Evolutionary conservation across 192 early-diverging fungal genomes (phyloP), one percentile per base, ranked within the genome.

Genomic region (Coemansia sp.): DNA sequence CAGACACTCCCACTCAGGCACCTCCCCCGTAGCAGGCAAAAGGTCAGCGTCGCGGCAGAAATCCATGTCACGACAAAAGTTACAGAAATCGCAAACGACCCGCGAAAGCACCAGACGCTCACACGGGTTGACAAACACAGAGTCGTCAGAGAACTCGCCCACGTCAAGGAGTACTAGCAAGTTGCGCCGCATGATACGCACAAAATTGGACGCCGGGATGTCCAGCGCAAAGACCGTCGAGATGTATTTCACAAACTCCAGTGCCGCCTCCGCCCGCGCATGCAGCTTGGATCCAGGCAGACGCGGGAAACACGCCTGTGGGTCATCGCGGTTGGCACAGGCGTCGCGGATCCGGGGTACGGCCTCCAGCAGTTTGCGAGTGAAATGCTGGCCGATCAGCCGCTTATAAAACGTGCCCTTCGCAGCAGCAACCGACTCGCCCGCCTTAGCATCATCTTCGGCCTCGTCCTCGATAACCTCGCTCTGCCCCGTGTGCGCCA

Each of bases 31-130:
- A 1, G 77, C 70, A 0, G 88, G 87, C 45, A 94, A 66, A 62
- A 93, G 68, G 46, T 87, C 86, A 25, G 83, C 82, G 61, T 97
- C 94, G 37, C 95, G 89, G 62, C 91, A 94, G 65, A 99, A 89
- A 76, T 99, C 97, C 69, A 98, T 75, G 78, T 99, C 95, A 10
- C 89, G 82, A 62, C 87, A 87, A 66, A 89, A 88, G 69, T 91
- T 91, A 75, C 97, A 99, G 64, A 89, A 92, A 62, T 89, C 87
- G 76, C 97, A 99, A 48, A 95, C 90, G 14, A 97, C 89, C 17
- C 91, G 92, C 5, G 87, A 76, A 14, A 99, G 67, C 15, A 89
- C 81, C 72, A 95, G 85, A 15, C 87, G 87, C 64, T 92, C 89
- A 74, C 93, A 95, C 0, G 95, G 94, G 64, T 94, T 93, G 53